Evolutionary conservation across 371 early-diverging fungal species (phyloP).

Genomic region (Rhizopus arrhizus): DNA sequence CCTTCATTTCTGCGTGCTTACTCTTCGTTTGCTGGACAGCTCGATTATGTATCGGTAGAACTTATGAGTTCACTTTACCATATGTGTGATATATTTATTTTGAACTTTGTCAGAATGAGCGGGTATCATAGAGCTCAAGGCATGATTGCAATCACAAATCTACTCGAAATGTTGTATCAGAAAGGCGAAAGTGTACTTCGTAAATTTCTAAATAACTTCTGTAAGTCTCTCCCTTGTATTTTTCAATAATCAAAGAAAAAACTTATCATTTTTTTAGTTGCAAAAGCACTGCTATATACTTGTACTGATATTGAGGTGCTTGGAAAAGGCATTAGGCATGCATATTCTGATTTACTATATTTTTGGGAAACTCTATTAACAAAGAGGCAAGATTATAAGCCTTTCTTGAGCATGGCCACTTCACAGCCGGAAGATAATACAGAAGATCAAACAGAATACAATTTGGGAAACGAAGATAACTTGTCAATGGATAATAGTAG

Average conservation of each 20-base stretch:
- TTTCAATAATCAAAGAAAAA: neutral
- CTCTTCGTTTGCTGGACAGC: constrained; percentile 53
- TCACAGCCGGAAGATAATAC: neutral
- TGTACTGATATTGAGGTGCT: constrained; percentile 32
- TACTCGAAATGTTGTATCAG: constrained; percentile 54
- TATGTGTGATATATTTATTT: constrained; percentile 50
- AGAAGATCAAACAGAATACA: constrained; percentile 5
- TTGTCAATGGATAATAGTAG: neutral
- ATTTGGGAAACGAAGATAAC: constrained; percentile 6
- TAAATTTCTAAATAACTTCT: constrained; percentile 45
- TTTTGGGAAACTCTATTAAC: constrained; percentile 43
- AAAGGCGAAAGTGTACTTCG: constrained; percentile 56
- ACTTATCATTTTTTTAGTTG: constrained; percentile 41
- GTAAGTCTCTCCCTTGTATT: constrained; percentile 37
- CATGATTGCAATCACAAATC: constrained; percentile 46
- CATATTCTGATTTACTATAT: constrained; percentile 35
- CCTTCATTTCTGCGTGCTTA: constrained; percentile 71
- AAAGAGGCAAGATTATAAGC: constrained; percentile 1
- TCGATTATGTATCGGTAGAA: constrained; percentile 47
- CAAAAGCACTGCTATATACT: constrained; percentile 61
- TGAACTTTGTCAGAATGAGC: constrained; percentile 44
- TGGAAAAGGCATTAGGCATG: constrained; percentile 18
- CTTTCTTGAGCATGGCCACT: no score
- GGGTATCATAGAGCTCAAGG: constrained; percentile 45
- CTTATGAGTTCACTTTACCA: constrained; percentile 53